A percentile compares a stretch with the other conserved stretches of the same genome.
Conservation (phyloP, 176 grass and related monocot genomes). For the Oryza brachyantha region DNA sequence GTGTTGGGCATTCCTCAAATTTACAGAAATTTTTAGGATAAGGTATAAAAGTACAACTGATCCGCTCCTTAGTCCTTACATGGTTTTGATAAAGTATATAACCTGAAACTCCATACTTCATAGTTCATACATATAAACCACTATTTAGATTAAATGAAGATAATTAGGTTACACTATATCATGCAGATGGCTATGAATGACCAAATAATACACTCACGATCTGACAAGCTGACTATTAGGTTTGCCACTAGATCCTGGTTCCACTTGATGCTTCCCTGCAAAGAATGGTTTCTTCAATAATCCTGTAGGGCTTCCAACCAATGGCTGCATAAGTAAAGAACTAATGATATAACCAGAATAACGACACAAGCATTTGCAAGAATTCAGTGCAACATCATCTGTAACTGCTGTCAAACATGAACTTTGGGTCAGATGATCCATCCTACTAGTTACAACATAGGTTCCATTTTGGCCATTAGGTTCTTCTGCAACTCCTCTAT, state of each 20-base stretch:
- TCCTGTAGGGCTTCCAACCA: conserved; percentile 30
- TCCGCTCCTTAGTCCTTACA: too few relatives aligned
- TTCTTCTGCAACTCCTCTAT: conserved; percentile 36
- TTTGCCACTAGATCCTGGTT: too few relatives aligned
- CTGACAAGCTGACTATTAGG: too few relatives aligned
- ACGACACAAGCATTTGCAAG: not conserved
- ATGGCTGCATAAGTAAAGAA: conserved; percentile 24
- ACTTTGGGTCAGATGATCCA: conserved; percentile 32
- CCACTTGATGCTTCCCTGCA: conserved; percentile 31
- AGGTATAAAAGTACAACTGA: too few relatives aligned
- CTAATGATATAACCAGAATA: not conserved
- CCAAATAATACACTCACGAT: too few relatives aligned
- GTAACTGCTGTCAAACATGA: conserved; percentile 66
- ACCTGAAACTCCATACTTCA: too few relatives aligned
- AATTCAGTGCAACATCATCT: not conserved
- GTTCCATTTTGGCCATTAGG: conserved; percentile 30
- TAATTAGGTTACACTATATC: too few relatives aligned
- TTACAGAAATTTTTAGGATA: not conserved
- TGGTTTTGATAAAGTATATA: too few relatives aligned
- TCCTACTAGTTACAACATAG: conserved; percentile 17
- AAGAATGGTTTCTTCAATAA: conserved; percentile 20
- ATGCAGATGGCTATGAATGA: too few relatives aligned
- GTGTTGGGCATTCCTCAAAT: not conserved
- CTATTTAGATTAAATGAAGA: too few relatives aligned
- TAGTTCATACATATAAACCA: too few relatives aligned